A percentile compares a stretch with the other conserved stretches of the same genome.
Evolutionary conservation across 1,139 yeast genomes (phyloP).

Genomic region (Geotrichum klebahnii): DNA sequence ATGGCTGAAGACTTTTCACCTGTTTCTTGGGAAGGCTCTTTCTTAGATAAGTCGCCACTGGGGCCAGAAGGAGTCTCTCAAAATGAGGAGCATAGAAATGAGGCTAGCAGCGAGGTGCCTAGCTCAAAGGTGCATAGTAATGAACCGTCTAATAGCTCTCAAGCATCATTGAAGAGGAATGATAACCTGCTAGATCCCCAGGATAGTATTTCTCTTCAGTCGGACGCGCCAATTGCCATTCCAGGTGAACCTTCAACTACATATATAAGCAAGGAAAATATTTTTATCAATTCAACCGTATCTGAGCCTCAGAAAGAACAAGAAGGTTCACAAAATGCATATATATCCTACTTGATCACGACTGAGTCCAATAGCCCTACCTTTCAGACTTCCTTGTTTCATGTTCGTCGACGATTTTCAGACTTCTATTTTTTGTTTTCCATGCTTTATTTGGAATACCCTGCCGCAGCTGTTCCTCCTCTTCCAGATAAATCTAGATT

Average conservation of each 20-base stretch:
- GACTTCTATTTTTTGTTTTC: constrained; percentile 78
- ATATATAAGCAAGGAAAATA: not conserved
- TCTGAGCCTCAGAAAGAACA: constrained; percentile 75
- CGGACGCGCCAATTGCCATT: too few relatives aligned
- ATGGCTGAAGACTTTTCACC: constrained; percentile 21
- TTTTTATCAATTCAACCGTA: constrained; percentile 43
- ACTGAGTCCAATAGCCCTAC: constrained; percentile 52
- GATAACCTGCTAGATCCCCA: not conserved
- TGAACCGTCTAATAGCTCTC: not conserved
- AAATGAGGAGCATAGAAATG: too few relatives aligned
- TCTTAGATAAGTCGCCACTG: constrained; percentile 14
- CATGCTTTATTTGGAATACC: constrained; percentile 69
- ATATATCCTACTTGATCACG: constrained; percentile 71
- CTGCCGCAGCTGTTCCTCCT: constrained; percentile 86
- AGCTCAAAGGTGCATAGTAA: not conserved
- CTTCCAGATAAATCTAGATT: constrained; percentile 87
- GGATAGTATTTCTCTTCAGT: too few relatives aligned
- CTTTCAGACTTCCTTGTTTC: constrained; percentile 45
- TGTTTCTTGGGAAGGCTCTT: constrained; percentile 16
- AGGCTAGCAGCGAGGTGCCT: too few relatives aligned
- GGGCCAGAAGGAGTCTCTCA: too few relatives aligned
- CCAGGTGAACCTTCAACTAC: not conserved
- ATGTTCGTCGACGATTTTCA: constrained; percentile 72
- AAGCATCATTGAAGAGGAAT: not conserved
- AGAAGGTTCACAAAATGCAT: constrained; percentile 70